Evolutionary conservation across 352 stramenopile genomes (phyloP).

Genomic region (Phytopythium chamaehyphon): DNA sequence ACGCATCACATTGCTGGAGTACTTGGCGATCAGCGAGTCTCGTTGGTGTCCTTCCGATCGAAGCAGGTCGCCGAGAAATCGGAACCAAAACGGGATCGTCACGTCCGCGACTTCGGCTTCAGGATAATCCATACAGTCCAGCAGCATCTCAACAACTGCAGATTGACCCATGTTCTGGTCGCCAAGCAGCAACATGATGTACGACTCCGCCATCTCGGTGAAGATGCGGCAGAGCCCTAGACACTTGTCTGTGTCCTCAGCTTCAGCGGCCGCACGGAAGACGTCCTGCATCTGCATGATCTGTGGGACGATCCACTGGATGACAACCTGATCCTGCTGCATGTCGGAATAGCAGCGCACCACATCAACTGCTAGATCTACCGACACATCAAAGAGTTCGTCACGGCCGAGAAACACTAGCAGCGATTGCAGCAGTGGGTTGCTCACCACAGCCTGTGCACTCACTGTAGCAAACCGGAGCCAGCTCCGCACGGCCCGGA

Average conservation of each 20-base stretch:
- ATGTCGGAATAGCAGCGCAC: conserved; percentile 57
- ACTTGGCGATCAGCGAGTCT: conserved; percentile 29
- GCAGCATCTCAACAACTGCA: conserved; percentile 73
- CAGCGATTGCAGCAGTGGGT: conserved; percentile 66
- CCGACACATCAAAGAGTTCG: conserved; percentile 79
- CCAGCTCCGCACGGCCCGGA: conserved; percentile 61
- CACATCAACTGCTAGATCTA: conserved; percentile 82
- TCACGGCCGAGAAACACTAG: conserved; percentile 57
- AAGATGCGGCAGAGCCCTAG: conserved; percentile 85
- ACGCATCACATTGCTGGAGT: conserved; percentile 46
- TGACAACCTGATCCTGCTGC: conserved; percentile 40
- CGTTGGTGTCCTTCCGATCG: conserved; percentile 7
- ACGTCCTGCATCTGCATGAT: conserved; percentile 56
- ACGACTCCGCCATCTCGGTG: conserved; percentile 87
- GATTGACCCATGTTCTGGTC: conserved; percentile 53
- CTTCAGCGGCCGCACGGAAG: conserved; percentile 43
- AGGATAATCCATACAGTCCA: conserved; percentile 84
- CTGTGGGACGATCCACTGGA: conserved; percentile 76
- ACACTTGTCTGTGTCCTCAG: conserved; percentile 74
- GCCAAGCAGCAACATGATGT: conserved; percentile 73
- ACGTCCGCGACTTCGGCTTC: conserved; percentile 80
- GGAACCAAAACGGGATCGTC: conserved; percentile 84
- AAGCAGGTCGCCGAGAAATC: conserved; percentile 50
- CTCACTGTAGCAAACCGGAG: conserved; percentile 48
- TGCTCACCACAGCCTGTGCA: conserved; percentile 41